Evolutionary conservation across 2,329 filamentous ascomycete genomes (phyloP), one percentile per base, ranked within the genome.

Genomic region (Fusarium penzigii): DNA sequence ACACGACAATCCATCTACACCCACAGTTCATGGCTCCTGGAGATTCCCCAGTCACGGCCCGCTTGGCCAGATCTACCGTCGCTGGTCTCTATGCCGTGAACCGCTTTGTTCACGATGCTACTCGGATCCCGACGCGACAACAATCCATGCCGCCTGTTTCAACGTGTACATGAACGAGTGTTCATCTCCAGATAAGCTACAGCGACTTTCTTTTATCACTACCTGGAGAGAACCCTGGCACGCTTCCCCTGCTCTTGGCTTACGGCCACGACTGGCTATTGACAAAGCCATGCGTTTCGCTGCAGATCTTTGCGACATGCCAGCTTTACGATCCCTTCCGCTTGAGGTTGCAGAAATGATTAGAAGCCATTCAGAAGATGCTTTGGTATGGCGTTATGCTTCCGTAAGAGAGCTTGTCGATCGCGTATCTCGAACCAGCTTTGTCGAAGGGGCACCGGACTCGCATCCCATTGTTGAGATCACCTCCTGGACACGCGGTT

Each of bases 101-200:
- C 32, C 10, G 13, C 10, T 36, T 14, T 36, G 32, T 14, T 36
- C 32, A 36, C 3, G 3, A 11, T 36, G 32, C 32, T 36, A 12
- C 32, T 11, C 32, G 10, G 10, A 36, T 14, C 32, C 32, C 10
- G 32, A 14, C 32, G 32, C 13, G 32, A 14, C 32, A 14, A 36
- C 32, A 12, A 11, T 36, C 3, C 32, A 36, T 36, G 10, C 5
- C 10, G 32, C 10, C 10, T 36, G 32, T 14, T 36, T 36, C 32
- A 36, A 36, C 32, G 9, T 36, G 10, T 36, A 12, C 13, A 36
- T 36, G 32, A 51, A 60, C 38, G 44, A 12, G 17, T 47, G 32
- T 17, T 14, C 20, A 32, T 47, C 13, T 12, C 32, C 32, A 9
- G 32, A 41, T n/a, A 41, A 41, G 13, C 13, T 36, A 14, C 10